These are phyloP conservation scores for Eimeria praecox DNA, from an alignment of 169 alveolate genomes.

Conservation along the genomic window DNA sequence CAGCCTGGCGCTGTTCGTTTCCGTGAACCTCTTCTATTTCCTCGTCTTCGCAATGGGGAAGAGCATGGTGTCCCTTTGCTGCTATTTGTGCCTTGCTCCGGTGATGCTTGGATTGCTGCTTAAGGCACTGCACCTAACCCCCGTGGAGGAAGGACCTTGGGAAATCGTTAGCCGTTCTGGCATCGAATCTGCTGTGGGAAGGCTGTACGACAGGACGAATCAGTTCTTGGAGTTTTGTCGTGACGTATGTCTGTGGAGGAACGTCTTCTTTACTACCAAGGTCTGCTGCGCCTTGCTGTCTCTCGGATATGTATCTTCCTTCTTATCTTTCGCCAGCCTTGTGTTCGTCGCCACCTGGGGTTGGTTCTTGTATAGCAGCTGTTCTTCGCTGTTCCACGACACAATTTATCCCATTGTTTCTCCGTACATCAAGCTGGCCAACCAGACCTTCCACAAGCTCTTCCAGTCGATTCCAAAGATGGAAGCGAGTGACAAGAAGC, in stretches of 20 bases:
- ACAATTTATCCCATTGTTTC: constrained; percentile 55
- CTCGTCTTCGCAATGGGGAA: constrained; percentile 76
- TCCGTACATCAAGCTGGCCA: constrained; percentile 68
- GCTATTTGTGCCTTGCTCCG: constrained; percentile 71
- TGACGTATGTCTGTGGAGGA: constrained; percentile 71
- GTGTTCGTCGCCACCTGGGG: constrained; percentile 63
- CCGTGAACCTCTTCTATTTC: constrained; percentile 69
- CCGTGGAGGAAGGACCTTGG: constrained; percentile 66
- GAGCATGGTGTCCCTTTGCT: constrained; percentile 64
- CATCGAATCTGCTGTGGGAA: neutral
- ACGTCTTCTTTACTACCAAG: constrained; percentile 57
- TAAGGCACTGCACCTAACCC: constrained; percentile 65
- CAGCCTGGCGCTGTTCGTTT: constrained; percentile 64
- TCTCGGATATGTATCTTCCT: constrained; percentile 71
- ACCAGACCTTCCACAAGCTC: constrained; percentile 37
- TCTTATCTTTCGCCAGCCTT: constrained; percentile 72
- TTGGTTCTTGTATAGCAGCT: constrained; percentile 55
- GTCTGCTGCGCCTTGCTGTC: constrained; percentile 69
- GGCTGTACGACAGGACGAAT: constrained; percentile 61
- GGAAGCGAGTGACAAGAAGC: constrained; percentile 67
- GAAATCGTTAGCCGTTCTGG: constrained; percentile 69
- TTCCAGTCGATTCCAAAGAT: constrained; percentile 70
- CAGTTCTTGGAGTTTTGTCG: constrained; percentile 61
- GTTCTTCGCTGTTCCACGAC: constrained; percentile 29
- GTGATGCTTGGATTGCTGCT: constrained; percentile 66